These are phyloP conservation scores for Pyricularia sp. DNA, from an alignment of 2,329 filamentous ascomycete species.

Conservation along the genomic window DNA sequence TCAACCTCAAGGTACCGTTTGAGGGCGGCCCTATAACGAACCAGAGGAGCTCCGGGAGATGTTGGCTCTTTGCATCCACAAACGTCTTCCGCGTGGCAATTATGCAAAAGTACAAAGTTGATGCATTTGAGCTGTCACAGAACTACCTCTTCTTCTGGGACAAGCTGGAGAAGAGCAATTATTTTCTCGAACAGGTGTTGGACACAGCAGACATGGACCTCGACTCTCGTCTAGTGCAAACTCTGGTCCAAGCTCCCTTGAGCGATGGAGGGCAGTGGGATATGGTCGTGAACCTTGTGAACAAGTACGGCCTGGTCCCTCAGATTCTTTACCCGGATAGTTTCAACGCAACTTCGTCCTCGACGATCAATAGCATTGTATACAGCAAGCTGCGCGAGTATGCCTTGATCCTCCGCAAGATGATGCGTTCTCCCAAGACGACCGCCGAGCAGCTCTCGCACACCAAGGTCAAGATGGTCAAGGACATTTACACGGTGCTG, in stretches of 20 bases:
- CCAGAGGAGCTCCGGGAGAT: conserved; percentile 67
- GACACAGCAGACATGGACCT: conserved; percentile 59
- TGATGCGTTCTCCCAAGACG: conserved; percentile 16
- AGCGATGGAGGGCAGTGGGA: conserved; percentile 84
- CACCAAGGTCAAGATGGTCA: conserved; percentile 61
- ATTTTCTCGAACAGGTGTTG: conserved; percentile 73
- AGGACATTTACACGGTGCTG: conserved; percentile 68
- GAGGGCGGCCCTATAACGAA: conserved; percentile 78
- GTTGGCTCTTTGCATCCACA: conserved; percentile 87
- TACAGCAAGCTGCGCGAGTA: conserved; percentile 82
- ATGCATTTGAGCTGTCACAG: conserved; percentile 75
- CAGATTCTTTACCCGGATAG: conserved; percentile 71
- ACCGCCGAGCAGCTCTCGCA: conserved; percentile 26
- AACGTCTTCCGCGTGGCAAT: conserved; percentile 83
- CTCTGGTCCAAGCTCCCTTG: conserved; percentile 53
- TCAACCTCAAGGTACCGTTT: conserved; percentile 70
- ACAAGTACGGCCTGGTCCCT: conserved; percentile 81
- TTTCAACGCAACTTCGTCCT: conserved; percentile 62
- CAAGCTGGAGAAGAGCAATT: conserved; percentile 85
- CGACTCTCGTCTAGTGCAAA: conserved; percentile 60
- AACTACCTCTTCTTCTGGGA: conserved; percentile 88
- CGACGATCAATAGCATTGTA: conserved; percentile 57
- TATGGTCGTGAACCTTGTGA: conserved; percentile 76
- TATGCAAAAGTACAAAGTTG: conserved; percentile 69
- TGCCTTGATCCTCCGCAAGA: conserved; percentile 54